Base-by-base conservation (phyloP, 2,329 filamentous ascomycete species). In the Tolypocladium tropicale region DNA sequence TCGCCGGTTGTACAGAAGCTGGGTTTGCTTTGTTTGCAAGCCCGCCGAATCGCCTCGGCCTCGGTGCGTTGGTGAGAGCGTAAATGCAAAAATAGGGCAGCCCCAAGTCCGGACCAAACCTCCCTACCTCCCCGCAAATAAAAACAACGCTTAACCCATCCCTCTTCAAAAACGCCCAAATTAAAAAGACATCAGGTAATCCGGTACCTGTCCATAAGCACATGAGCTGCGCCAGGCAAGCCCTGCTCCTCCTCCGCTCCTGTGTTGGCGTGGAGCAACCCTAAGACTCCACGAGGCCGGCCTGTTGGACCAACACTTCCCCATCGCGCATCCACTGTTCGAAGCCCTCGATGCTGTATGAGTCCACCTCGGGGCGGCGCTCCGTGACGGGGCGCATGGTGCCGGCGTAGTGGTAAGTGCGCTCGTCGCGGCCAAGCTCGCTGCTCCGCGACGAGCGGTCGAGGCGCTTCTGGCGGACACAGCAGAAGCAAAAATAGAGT, bases 401-500 rank as follows among this genome's bases (percentile, higher is more conserved):
- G 25, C 46, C 25, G 46, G 46, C 46, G 11, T 49, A 49, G 25
- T 9, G 10, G 25, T 49, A 16, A 14, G 46, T 30, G 46, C 28
- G 46, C 25, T n/a, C 46, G 16, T 30, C 16, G 46, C 46, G 25
- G n/a, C 25, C 25, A 16, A 9, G 23, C 21, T 25, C 25, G 32
- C 32, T 18, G 43, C 53, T 14, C 21, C 37, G 28, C 30, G 39
- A 18, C 10, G 49, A 6, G 18, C 34, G 14, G 2, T 37, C 18
- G 16, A 6, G 14, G 18, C 34, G 53, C 21, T 51, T 55, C 3
- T 43, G 48, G 18, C 34, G 53, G 28, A 55, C 11, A 37, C 9
- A 36, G 49, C 54, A 55, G 36, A 52, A 43, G 54, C 36, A 55
- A 14, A 55, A 21, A 30, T 55, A 55, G 3, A 55, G 48, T 21